Percentiles rank a stretch among this genome's conserved stretches.
Conservation (phyloP, 2,329 filamentous ascomycete species). For the Pseudogymnoascus sp. region DNA sequence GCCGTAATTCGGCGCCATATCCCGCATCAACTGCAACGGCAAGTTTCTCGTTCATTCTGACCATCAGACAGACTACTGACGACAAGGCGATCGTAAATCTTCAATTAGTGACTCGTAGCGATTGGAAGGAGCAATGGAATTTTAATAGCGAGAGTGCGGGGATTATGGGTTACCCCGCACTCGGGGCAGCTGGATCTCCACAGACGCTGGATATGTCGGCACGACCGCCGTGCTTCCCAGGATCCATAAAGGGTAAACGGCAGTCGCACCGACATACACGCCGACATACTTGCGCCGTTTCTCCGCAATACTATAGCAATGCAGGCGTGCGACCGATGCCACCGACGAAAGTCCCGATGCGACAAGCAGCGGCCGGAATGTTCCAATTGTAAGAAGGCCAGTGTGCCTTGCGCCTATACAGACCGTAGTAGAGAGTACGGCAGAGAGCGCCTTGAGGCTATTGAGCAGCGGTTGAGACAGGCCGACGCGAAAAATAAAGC, state of each 20-base stretch:
- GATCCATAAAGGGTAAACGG: background rate
- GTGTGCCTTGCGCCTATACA: background rate
- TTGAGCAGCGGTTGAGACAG: no score
- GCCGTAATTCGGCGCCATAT: background rate
- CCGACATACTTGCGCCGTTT: background rate
- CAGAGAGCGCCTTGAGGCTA: background rate
- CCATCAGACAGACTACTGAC: no score
- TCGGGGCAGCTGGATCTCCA: background rate
- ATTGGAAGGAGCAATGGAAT: background rate
- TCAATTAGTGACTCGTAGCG: background rate
- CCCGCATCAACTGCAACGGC: background rate
- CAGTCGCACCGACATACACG: background rate
- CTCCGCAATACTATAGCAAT: background rate
- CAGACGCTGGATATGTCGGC: background rate
- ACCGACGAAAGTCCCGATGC: background rate
- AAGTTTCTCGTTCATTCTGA: no score
- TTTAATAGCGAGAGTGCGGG: background rate
- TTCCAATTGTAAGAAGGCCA: background rate
- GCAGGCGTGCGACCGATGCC: background rate
- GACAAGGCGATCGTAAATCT: background rate
- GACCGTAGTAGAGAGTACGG: background rate
- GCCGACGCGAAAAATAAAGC: no score
- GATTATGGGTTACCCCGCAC: background rate
- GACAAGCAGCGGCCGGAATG: background rate
- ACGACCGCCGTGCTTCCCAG: background rate